Base-by-base conservation (phyloP, 257 asterid species). In the Paraleonurus japonicus region DNA sequence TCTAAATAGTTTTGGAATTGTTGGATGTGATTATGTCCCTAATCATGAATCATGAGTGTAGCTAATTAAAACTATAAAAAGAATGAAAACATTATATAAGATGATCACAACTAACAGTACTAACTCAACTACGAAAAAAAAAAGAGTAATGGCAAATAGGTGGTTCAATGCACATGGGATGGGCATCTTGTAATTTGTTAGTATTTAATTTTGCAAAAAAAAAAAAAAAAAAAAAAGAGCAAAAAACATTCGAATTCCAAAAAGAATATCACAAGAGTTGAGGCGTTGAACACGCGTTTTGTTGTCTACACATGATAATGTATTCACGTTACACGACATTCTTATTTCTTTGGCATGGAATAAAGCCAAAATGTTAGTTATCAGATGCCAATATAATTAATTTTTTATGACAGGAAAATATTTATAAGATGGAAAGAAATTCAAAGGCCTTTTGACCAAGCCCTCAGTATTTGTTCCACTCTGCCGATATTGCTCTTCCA, bases 201-300 rank as follows among this genome's bases (percentile, higher is more conserved):
- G n/a, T n/a, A n/a, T n/a, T 10, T 37, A 37, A 8, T 37, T 32
- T 32, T 32, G 6, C 39, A 6, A 30, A 30, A 30, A 4, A 30
- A 0, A 7, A 35, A 35, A 8, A 35, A 35, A 58, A 59, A n/a
- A n/a, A 58, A 13, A 26, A 13, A 12, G 28, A n/a, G 7, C 11
- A 3, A 23, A 23, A 15, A 60, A 60, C 53, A 50, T 20, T 30
- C 55, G 47, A 70, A 65, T 24, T 28, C 65, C 15, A 27, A 43
- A 64, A 50, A 10, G 30, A 11, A 41, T 8, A 48, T 51, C 20
- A 45, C 68, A 43, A 64, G 59, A 71, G 67, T 35, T 53, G 61
- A 61, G 81, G 76, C 76, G 70, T 43, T 17, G 72, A 80, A 75
- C 81, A 71, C 81, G 81, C 83, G 78, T 71, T 66, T 60, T 67